These are phyloP conservation scores for Diospyros kaki DNA, from an alignment of 148 eudicot species.

Conservation along the genomic window DNA sequence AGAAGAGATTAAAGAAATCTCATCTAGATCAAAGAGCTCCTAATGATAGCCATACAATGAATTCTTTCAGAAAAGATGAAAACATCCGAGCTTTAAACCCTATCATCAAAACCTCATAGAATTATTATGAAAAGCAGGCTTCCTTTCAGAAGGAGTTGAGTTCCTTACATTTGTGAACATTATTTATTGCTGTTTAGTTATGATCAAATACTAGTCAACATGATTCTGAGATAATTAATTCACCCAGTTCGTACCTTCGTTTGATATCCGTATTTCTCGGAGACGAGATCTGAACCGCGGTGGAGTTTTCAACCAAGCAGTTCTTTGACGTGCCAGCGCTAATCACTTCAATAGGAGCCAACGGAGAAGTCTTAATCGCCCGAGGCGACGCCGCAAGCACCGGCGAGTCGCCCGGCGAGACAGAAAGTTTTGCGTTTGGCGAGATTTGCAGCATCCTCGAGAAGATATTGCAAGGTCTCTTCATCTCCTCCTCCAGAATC, in stretches of 20 bases:
- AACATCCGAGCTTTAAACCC: not conserved
- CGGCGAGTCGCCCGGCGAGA: slow-evolving; percentile 12
- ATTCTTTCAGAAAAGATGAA: slow-evolving; percentile 9
- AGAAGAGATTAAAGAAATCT: too few relatives aligned
- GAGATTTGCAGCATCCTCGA: slow-evolving; percentile 55
- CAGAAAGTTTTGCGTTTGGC: slow-evolving; percentile 16
- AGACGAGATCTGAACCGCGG: slow-evolving; percentile 58
- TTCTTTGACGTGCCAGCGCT: slow-evolving; percentile 14
- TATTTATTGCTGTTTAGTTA: not conserved
- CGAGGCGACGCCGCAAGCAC: not conserved
- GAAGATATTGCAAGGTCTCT: slow-evolving; percentile 24
- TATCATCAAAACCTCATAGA: not conserved
- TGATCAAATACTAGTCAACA: too few relatives aligned
- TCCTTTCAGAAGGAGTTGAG: not conserved
- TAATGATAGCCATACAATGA: not conserved
- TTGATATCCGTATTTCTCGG: slow-evolving; percentile 66
- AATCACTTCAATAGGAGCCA: slow-evolving; percentile 22
- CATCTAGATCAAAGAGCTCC: not conserved
- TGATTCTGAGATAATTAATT: not conserved
- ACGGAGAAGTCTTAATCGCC: slow-evolving; percentile 8
- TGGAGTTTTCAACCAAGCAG: slow-evolving; percentile 29
- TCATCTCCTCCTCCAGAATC: slow-evolving; percentile 6
- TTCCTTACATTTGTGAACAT: not conserved
- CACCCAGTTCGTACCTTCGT: slow-evolving; percentile 46
- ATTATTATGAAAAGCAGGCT: too few relatives aligned